Evolutionary conservation across 106 monocot species (phyloP), one percentile per base, ranked within the genome.

Genomic region (Phalaenopsis aphrodite): DNA sequence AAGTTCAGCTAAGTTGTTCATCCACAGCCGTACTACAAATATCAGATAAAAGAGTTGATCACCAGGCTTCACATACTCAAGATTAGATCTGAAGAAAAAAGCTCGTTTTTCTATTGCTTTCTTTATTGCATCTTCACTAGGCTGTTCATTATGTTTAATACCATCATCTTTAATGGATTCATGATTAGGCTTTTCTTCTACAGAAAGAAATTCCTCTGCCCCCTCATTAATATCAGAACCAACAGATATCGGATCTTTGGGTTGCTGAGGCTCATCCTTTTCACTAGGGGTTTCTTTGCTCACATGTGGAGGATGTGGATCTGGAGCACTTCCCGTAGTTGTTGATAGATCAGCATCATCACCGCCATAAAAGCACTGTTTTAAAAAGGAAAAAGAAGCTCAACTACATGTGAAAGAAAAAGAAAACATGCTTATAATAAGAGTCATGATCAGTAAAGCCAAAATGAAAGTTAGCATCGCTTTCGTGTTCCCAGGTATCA

Each of bases 81-180:
- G 81, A 87, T 99, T 91, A 17, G 79, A 82, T 85, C 61, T 87
- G 47, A 99, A 83, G 85, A 88, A 91, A 65, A 83, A 24, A 82
- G 87, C 89, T 76, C 89, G 90, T 82, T 85, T 89, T 75, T 81
- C 79, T 21, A 99, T 87, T 45, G 94, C 91, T 30, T 87, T 84
- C 80, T 83, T 92, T 82, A 99, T 91, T 41, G 47, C 75, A 23
- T 89, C 89, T 87, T 99, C 92, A 88, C 38, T 88, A 71, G 87
- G 41, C 76, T 82, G 78, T 75, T 12, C 78, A 3, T 65, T 74
- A 66, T 23, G 21, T 77, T 79, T 76, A 55, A 77, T 16, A 79
- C 37, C 77, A 48, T 80, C 47, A 30, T 67, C 67, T 66, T 78
- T 73, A 52, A 74, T 75, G 74, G 49, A 81, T 55, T 78, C 72